Evolutionary conservation across 129 eudicot species (phyloP), one percentile per base, ranked within the genome.

Genomic region (Gnaphalium uliginosum): DNA sequence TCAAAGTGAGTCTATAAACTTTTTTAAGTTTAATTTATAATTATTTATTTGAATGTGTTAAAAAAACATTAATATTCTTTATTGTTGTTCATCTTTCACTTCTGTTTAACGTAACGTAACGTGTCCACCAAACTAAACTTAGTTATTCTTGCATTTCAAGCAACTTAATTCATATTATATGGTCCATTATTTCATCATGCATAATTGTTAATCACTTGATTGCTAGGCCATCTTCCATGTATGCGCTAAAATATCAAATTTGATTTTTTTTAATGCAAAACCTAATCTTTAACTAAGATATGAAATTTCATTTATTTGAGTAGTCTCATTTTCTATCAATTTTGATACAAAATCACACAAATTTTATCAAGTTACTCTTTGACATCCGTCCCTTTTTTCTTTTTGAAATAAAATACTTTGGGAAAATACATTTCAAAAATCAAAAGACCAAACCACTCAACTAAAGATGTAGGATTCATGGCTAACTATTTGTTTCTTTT

Each of bases 111-210:
- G 70, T 80, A 56, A 73, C 68, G 70, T 80, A 73, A 73, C 79
- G 73, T 66, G 79, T 56, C 61, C 69, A 79, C 63, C 79, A 79
- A 79, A 79, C 74, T 54, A 66, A 48, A 67, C 68, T 66, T 37
- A 27, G 41, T 56, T 65, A 54, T 79, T 6, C 83, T 79, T 80
- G 75, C 25, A 27, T 56, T 66, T 29, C 75, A 80, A 73, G 83
- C 75, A 66, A 66, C 69, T 41, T 27, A 29, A 13, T n/a, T 57
- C 66, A n/a, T 71, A 71, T 71, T 18, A 27, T 53, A 51, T 69
- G 22, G 51, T 18, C 66, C 66, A 29, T 32, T 32, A 48, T 58
- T 25, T 17, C 13, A 37, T 27, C 4, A 63, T 63, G 4, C 68
- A 27, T 25, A 60, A 60, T 24, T 60, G 35, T 23, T 23, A 21